Evolutionary conservation across 2,329 filamentous ascomycete genomes (phyloP), one percentile per base, ranked within the genome.

Genomic region (Colletotrichum ledebouriae): DNA sequence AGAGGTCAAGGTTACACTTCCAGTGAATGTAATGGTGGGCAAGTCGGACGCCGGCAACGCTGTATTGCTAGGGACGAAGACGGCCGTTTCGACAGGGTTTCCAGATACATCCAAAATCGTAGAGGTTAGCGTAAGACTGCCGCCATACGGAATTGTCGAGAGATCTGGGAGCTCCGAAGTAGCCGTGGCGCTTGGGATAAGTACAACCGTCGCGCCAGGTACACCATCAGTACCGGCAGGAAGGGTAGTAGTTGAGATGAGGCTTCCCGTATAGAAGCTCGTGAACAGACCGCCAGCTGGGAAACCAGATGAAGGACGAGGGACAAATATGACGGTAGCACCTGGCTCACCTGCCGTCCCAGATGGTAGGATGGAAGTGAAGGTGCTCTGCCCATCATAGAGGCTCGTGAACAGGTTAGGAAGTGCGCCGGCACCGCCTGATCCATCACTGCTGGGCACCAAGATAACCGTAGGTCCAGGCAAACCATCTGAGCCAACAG

Each of bases 231-330:
- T 41, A 17, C 60, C 60, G 20, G 4, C 33, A 2, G 60, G 42
- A 2, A 63, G 20, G 2, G 49, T 47, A 9, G 59, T 63, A 9
- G 62, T 49, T 11, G 59, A 61, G 29, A 50, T 67, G 3, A 67
- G 22, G 3, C 52, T 20, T 10, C 63, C 63, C 6, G 63, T 49
- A 11, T 62, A 59, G 11, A 44, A 49, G 44, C 57, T 59, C 33
- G 57, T 50, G 25, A 59, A 39, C 7, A 59, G n/a, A 17, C 33
- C 52, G 17, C 52, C 29, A 46, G 25, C 56, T 34, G 25, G 13
- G 11, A 41, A n/a, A 17, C 37, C 20, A 9, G 47, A 25, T 29
- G 56, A 33, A 46, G 42, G 20, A 29, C 59, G 33, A 13, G 59
- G 59, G 6, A 65, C 11, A 10, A 65, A 42, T 17, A 65, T 29